These are phyloP conservation scores for Phanerochaete sordida DNA, from an alignment of 768 basidiomycete genomes.

Conservation along the genomic window DNA sequence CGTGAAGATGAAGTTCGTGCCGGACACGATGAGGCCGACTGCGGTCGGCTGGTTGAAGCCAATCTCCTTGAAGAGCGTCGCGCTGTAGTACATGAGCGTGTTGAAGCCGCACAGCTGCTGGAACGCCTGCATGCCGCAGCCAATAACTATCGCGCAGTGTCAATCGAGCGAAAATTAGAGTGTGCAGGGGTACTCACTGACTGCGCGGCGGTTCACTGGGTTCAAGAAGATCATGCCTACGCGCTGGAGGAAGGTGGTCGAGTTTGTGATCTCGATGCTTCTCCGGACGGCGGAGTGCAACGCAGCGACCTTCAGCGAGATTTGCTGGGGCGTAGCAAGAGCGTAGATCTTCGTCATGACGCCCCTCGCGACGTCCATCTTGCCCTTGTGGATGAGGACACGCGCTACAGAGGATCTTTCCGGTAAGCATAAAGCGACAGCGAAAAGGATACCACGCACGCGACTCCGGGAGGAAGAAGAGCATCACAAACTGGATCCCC, in stretches of 20 bases:
- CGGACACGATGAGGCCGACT: constrained; percentile 74
- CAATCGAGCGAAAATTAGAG: no score
- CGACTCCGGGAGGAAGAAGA: constrained; percentile 74
- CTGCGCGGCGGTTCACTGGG: constrained; percentile 62
- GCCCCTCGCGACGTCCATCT: constrained; percentile 44
- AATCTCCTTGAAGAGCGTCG: constrained; percentile 75
- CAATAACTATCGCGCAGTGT: constrained; percentile 48
- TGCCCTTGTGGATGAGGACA: constrained; percentile 58
- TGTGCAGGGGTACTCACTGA: constrained; percentile 43
- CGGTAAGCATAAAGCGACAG: not conserved
- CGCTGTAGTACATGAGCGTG: constrained; percentile 56
- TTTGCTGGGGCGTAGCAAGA: constrained; percentile 55
- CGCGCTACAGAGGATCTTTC: constrained; percentile 38
- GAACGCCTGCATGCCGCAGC: constrained; percentile 77
- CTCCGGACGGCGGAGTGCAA: constrained; percentile 57
- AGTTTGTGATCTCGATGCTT: constrained; percentile 58
- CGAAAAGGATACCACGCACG: constrained; percentile 42
- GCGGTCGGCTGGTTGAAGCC: constrained; percentile 83
- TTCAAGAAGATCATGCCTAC: constrained; percentile 50
- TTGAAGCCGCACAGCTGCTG: constrained; percentile 87
- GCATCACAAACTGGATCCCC: constrained; percentile 52
- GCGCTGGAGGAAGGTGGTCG: constrained; percentile 58
- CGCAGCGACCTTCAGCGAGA: constrained; percentile 55
- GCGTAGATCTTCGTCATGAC: constrained; percentile 71
- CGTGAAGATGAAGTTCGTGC: constrained; percentile 78